Percentiles rank a stretch among this genome's conserved stretches.
phyloP scores from a whole-genome alignment of 2,329 filamentous ascomycete species.

The Fonsecaea monophora region DNA sequence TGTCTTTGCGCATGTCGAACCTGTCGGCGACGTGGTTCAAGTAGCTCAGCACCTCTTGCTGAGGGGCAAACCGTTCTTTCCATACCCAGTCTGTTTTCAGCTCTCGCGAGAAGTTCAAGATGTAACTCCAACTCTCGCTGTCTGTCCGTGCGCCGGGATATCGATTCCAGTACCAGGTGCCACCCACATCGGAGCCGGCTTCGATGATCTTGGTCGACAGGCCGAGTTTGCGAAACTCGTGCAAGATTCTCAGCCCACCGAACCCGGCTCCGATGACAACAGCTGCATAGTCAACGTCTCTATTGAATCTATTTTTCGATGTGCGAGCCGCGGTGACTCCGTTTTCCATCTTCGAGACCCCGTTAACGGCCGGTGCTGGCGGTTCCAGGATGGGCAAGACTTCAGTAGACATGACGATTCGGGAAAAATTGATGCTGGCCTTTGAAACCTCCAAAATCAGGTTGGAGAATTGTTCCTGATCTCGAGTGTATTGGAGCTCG shows the following conservation, averaged over 20 bases:
- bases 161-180: slow-evolving; percentile 48
- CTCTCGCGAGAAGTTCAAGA: too few species aligned
- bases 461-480: too few species aligned
- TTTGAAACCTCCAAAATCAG: too few species aligned
- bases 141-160: slow-evolving; percentile 52
- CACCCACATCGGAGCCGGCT: slow-evolving; percentile 44
- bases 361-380: too few species aligned
- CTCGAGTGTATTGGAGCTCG: too few species aligned
- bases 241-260: slow-evolving; percentile 49
- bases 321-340: too few species aligned
- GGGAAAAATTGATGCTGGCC: too few species aligned
- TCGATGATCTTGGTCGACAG: slow-evolving; percentile 60
- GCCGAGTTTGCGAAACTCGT: slow-evolving; percentile 60
- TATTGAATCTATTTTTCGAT: too few species aligned
- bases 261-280: slow-evolving; percentile 43
- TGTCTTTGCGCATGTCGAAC: slow-evolving; percentile 47
- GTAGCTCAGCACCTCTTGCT: slow-evolving; percentile 53
- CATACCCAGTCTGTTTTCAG: too few species aligned
- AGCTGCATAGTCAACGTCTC: slow-evolving; percentile 33
- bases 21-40: slow-evolving; percentile 56
- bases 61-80: slow-evolving; percentile 10
- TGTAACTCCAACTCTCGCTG: slow-evolving; percentile 51
- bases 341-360: too few species aligned
- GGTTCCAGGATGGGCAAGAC: too few species aligned
- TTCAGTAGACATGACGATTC: too few species aligned